Evolutionary conservation across 108 stramenopile species (phyloP).

Genomic region (Asterionellopsis glacialis): DNA sequence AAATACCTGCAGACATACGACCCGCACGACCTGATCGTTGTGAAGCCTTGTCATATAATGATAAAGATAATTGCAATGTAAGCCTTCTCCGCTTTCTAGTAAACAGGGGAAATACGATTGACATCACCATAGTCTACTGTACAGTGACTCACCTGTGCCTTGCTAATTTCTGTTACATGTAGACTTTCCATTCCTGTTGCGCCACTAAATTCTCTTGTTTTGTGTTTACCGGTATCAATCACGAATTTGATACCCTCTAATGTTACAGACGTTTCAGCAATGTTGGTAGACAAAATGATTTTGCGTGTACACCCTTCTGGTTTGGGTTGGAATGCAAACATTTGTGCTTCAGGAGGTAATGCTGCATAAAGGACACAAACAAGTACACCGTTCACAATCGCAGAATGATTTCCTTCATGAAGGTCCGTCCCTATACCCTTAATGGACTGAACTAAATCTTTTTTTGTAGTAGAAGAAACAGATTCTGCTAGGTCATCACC

Average conservation of each 20-base stretch:
- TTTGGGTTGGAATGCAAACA: constrained; percentile 69
- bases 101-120: not conserved
- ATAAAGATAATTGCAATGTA: not conserved
- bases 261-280: constrained; percentile 98
- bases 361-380: constrained; percentile 79
- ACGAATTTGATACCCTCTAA: constrained; percentile 91
- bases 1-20: constrained; percentile 64
- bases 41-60: constrained; percentile 27
- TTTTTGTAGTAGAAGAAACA: constrained; percentile 3
- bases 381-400: constrained; percentile 63
- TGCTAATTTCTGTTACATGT: constrained; percentile 57
- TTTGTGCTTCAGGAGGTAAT: constrained; percentile 68
- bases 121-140: not conserved
- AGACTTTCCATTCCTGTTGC: constrained; percentile 85
- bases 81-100: too few relatives aligned
- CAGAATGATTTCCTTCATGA: constrained; percentile 30
- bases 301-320: constrained; percentile 70
- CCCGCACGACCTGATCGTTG: constrained; percentile 83
- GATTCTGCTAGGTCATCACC: constrained; percentile 12
- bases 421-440: constrained; percentile 59
- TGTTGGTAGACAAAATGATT: constrained; percentile 95
- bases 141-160: constrained; percentile 38
- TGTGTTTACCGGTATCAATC: constrained; percentile 91
- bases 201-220: constrained; percentile 59
- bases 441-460: constrained; percentile 53